Evolutionary conservation across 495 filamentous ascomycete species (phyloP).

Genomic region (Hypoxylon intermedium): DNA sequence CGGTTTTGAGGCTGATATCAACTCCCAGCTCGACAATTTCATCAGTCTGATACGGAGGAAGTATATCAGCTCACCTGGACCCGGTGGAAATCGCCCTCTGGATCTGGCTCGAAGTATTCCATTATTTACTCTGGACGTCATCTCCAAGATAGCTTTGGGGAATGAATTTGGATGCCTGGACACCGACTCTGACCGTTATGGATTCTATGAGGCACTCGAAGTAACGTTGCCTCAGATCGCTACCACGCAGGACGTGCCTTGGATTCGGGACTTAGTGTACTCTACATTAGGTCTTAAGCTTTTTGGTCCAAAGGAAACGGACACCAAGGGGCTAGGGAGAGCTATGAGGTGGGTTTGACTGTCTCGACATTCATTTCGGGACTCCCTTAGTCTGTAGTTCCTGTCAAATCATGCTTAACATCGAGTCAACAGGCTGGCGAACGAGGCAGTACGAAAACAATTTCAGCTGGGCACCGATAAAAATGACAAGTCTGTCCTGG

Average conservation of each 20-base stretch:
- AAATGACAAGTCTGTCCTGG: background rate
- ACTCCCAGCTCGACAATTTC: slow-evolving; percentile 47
- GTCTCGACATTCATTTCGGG: background rate
- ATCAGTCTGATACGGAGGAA: slow-evolving; percentile 47
- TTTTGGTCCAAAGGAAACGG: slow-evolving; percentile 62
- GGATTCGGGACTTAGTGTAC: slow-evolving; percentile 60
- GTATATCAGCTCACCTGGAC: slow-evolving; percentile 36
- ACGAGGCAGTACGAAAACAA: slow-evolving; percentile 14
- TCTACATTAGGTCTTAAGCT: slow-evolving; percentile 60
- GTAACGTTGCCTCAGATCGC: too few species aligned
- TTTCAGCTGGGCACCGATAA: background rate
- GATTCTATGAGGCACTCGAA: background rate
- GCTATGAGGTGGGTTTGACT: background rate
- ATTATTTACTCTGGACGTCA: slow-evolving; percentile 54
- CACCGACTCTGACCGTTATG: slow-evolving; percentile 57
- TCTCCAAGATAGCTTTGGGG: slow-evolving; percentile 57
- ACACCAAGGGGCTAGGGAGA: slow-evolving; percentile 50
- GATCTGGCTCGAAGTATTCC: slow-evolving; percentile 45
- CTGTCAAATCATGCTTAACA: background rate
- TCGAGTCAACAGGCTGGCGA: background rate
- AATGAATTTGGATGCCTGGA: slow-evolving; percentile 57
- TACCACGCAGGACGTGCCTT: slow-evolving; percentile 38
- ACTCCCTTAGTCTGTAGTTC: slow-evolving; percentile 4
- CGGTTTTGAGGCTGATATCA: slow-evolving; percentile 52
- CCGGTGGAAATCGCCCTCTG: slow-evolving; percentile 29